A percentile compares a stretch with the other conserved stretches of the same genome.
Conservation (phyloP, 768 basidiomycete species). For the Cyclocybe aegerita region DNA sequence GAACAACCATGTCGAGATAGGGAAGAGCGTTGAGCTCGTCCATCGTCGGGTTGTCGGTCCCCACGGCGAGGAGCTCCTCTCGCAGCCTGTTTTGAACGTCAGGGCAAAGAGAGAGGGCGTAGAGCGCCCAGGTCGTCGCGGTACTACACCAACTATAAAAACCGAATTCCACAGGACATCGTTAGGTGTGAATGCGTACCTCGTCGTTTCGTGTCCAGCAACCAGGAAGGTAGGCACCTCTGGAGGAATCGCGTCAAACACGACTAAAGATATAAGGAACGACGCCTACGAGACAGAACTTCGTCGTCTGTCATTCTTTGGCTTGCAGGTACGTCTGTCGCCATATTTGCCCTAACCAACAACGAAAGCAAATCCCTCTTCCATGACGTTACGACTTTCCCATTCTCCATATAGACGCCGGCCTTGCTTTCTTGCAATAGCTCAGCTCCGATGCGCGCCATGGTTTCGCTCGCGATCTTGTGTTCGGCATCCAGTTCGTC, state of each 20-base stretch:
- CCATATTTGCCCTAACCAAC: slow-evolving; percentile 59
- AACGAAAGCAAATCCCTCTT: slow-evolving; percentile 54
- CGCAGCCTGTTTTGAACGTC: slow-evolving; percentile 55
- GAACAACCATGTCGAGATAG: slow-evolving; percentile 64
- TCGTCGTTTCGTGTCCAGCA: slow-evolving; percentile 55
- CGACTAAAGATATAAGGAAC: background rate
- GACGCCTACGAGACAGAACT: slow-evolving; percentile 44
- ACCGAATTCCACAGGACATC: background rate
- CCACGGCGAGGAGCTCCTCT: slow-evolving; percentile 49
- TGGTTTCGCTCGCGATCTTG: slow-evolving; percentile 32
- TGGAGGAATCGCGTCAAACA: slow-evolving; percentile 13
- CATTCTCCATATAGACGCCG: slow-evolving; percentile 12
- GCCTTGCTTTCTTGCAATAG: slow-evolving; percentile 48
- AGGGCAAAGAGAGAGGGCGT: slow-evolving; percentile 46
- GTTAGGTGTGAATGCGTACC: slow-evolving; percentile 22
- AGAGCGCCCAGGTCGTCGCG: slow-evolving; percentile 58
- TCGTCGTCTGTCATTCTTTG: slow-evolving; percentile 59
- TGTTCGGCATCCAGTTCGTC: slow-evolving; percentile 22
- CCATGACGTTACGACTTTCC: slow-evolving; percentile 20
- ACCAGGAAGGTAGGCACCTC: slow-evolving; percentile 57
- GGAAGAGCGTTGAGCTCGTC: slow-evolving; percentile 64
- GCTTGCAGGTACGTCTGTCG: slow-evolving; percentile 48
- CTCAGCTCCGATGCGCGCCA: slow-evolving; percentile 44
- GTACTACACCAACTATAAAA: slow-evolving; percentile 24
- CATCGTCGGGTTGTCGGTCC: slow-evolving; percentile 61